A percentile compares a stretch with the other conserved stretches of the same genome.
Conservation (phyloP, 2,329 filamentous ascomycete species). For the Pleoardoris graminearum region DNA sequence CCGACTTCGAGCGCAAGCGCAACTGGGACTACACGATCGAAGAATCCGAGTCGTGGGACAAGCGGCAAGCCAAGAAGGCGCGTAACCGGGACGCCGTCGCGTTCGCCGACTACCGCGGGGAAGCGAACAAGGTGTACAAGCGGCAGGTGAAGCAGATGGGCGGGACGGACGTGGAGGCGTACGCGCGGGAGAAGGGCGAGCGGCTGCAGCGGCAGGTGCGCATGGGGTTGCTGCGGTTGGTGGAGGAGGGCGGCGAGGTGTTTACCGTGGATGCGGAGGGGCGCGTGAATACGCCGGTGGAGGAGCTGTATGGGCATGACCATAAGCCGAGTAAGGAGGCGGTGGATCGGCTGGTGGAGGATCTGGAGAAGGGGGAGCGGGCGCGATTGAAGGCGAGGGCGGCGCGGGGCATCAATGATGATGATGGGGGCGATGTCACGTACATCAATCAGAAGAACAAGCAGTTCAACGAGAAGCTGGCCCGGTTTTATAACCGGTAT, state of each 20-base stretch:
- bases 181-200: conserved; percentile 82
- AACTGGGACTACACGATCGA: conserved; percentile 99
- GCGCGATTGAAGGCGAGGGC: conserved; percentile 81
- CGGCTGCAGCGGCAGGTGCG: conserved; percentile 84
- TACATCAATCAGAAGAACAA: conserved; percentile 99
- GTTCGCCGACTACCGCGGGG: conserved; percentile 85
- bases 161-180: conserved; percentile 74
- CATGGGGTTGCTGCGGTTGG: conserved; percentile 83
- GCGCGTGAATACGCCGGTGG: conserved; percentile 85
- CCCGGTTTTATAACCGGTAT: conserved; percentile 98
- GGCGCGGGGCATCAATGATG: conserved; percentile 72
- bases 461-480: conserved; percentile 98
- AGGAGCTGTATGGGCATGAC: conserved; percentile 77
- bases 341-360: conserved; percentile 82
- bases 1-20: conserved; percentile 95
- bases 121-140: conserved; percentile 92
- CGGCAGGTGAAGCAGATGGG: conserved; percentile 78
- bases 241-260: conserved; percentile 85
- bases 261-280: conserved; percentile 92
- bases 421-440: conserved; percentile 88
- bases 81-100: conserved; percentile 80
- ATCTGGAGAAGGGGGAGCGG: conserved; percentile 87
- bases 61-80: conserved; percentile 82
- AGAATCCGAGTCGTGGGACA: conserved; percentile 92
- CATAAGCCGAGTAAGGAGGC: conserved; percentile 87